phyloP scores from a whole-genome alignment of 805 yeast species.

The Yarrowia divulgata region DNA sequence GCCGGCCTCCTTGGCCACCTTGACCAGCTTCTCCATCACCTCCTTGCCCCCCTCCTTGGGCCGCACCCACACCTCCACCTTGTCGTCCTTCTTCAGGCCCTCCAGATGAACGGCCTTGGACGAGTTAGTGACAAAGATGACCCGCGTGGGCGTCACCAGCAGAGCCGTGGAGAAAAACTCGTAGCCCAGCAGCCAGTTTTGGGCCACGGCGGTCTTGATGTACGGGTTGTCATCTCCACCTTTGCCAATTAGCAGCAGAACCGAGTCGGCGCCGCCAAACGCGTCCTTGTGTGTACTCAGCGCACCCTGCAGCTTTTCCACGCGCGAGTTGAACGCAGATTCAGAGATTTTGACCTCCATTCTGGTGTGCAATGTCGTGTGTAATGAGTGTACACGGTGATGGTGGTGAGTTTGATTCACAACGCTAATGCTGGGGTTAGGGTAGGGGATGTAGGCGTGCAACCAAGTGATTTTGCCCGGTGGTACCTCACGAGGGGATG shows the following conservation, averaged over 20 bases:
- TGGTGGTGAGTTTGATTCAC: constrained; percentile 28
- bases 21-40: constrained; percentile 65
- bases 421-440: constrained; percentile 12
- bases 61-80: constrained; percentile 68
- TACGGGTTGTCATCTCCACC: constrained; percentile 88
- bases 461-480: too few relatives aligned
- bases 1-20: constrained; percentile 51
- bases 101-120: constrained; percentile 84
- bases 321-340: constrained; percentile 18
- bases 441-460: neutral
- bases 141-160: constrained; percentile 64
- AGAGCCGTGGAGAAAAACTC: constrained; percentile 94
- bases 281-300: constrained; percentile 45
- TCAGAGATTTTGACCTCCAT: constrained; percentile 39
- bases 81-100: constrained; percentile 58
- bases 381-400: neutral
- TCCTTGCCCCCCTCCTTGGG: constrained; percentile 78
- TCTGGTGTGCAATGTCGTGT: constrained; percentile 1
- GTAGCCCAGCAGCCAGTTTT: constrained; percentile 88
- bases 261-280: constrained; percentile 57
- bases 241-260: constrained; percentile 80
- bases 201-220: constrained; percentile 75
- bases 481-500: too few relatives aligned
- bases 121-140: constrained; percentile 75
- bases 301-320: constrained; percentile 38